phyloP scores from a whole-genome alignment of 352 stramenopile genomes.

The Phytopythium mirpurense region DNA sequence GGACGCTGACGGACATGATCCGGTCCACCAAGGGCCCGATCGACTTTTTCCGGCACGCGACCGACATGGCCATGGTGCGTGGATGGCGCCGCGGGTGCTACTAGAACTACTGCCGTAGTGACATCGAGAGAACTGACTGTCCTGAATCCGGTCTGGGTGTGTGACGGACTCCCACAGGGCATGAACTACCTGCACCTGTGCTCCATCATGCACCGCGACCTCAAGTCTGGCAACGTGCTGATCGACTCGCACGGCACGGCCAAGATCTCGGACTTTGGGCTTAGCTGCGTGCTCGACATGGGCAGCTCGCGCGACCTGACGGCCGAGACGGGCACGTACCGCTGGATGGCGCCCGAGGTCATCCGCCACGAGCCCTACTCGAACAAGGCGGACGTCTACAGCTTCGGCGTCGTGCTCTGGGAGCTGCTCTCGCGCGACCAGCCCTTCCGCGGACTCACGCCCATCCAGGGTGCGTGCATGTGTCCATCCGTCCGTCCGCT shows the following conservation, averaged over 20 bases:
- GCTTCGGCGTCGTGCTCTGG: slow-evolving; percentile 87
- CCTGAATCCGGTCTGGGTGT: not conserved
- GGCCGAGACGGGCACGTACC: slow-evolving; percentile 85
- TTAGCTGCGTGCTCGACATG: slow-evolving; percentile 83
- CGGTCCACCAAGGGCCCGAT: slow-evolving; percentile 54
- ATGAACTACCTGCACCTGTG: slow-evolving; percentile 94
- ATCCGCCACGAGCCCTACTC: slow-evolving; percentile 93
- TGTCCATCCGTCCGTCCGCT: too few relatives aligned
- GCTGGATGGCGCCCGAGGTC: slow-evolving; percentile 95
- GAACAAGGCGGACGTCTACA: slow-evolving; percentile 94
- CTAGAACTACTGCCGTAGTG: too few relatives aligned
- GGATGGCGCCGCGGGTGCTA: not conserved
- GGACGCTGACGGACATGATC: slow-evolving; percentile 82
- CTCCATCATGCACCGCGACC: slow-evolving; percentile 93
- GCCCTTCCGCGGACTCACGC: slow-evolving; percentile 76
- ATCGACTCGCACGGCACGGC: slow-evolving; percentile 76
- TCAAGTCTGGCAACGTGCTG: slow-evolving; percentile 95
- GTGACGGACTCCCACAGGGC: slow-evolving; percentile 43
- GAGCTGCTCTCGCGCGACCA: slow-evolving; percentile 84
- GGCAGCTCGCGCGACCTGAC: slow-evolving; percentile 74
- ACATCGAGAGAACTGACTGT: too few relatives aligned
- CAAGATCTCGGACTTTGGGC: slow-evolving; percentile 88
- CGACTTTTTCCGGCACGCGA: slow-evolving; percentile 76
- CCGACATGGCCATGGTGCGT: slow-evolving; percentile 75
- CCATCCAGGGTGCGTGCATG: slow-evolving; percentile 62